Evolutionary conservation across 2,329 filamentous ascomycete genomes (phyloP), one percentile per base, ranked within the genome.

Genomic region (Leptographium lundbergii): DNA sequence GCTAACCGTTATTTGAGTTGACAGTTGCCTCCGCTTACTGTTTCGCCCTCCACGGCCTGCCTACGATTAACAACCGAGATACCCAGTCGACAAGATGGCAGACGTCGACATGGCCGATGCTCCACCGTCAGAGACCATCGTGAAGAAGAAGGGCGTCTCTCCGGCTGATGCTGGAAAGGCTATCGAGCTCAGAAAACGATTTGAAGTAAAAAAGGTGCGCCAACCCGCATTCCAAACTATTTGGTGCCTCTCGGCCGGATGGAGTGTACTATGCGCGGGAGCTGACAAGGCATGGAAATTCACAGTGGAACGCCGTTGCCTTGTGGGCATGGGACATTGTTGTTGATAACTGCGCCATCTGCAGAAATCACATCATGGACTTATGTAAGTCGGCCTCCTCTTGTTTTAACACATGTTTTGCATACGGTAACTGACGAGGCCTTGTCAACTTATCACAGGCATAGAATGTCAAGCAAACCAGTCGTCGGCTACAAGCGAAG

Each of bases 321-420:
- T 81, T 99, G 2, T 99, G 94, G 94, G 94, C 94, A 0, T 99
- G 94, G 94, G 94, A 99, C 71, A 99, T 99, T 61, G 91, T 97
- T 36, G 94, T 99, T 62, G 94, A 99, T 75, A 99, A 99, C 81
- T 99, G 94, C 72, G 94, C 94, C 68, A 99, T 99, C 71, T 99
- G 94, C 79, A 84, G 94, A 71, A 99, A 99, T 72, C 94, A 99
- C 73, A 99, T 99, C 74, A 99, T 99, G 94, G 94, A 99, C 73
- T 80, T 99, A 32, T 99, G 94, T 91, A 77, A 67, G 85, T 60
- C 47, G 22, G 6, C 7, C 17, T 4, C 29, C 24, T 54, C 29
- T 14, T 27, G 22, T 5, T 14, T 29, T n/a, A n/a, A 47, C 45
- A 10, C 47, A 10, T 13, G 11, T 13, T 19, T 51, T 19, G 48